Base-by-base conservation (phyloP, 257 asterid species). In the Solanum etuberosum region DNA sequence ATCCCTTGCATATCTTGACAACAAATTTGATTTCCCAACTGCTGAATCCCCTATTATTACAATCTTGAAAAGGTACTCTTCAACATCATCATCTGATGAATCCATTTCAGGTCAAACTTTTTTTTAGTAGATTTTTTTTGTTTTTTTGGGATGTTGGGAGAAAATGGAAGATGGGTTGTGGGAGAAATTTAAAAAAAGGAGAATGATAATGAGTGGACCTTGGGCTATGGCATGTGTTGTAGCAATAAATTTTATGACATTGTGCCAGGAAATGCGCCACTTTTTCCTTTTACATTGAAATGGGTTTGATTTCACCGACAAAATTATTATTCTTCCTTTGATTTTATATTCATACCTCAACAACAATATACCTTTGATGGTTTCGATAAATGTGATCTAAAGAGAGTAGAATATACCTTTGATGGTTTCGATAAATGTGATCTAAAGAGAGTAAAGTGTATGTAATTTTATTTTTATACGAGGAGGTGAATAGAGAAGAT, bases 31-130 rank as follows among this genome's bases (percentile, higher is more conserved):
- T 81, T 88, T 88, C 3, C 90, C 90, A 37, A 88, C 90, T 5
- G 90, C 90, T 51, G 90, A 88, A 61, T 88, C 90, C 7, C 90
- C 90, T 43, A 86, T 83, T 27, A 88, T 88, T 18, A 88, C 90
- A 70, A 88, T 81, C 84, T 88, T 88, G 90, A 88, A 88, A 4
- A 88, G 89, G 2, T 88, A 88, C 35, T 88, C 89, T 83, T 86
- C 87, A 35, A 23, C 27, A 65, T 86, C 90, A 21, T 88, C 90
- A 23, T 88, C 90, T 46, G 90, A 88, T 71, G 87, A 88, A 85
- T 81, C 86, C 88, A 88, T 46, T 43, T 78, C 38, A 23, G 25
- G 10, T 38, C 10, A 38, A 67, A 23, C 2, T 2, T 4, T 1
- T 13, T 46, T 48, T 48, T 48, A 16, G 59, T 48, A 48, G 23